Conservation (phyloP, 192 early-diverging fungal genomes). For the Piromyces finnis region DNA sequence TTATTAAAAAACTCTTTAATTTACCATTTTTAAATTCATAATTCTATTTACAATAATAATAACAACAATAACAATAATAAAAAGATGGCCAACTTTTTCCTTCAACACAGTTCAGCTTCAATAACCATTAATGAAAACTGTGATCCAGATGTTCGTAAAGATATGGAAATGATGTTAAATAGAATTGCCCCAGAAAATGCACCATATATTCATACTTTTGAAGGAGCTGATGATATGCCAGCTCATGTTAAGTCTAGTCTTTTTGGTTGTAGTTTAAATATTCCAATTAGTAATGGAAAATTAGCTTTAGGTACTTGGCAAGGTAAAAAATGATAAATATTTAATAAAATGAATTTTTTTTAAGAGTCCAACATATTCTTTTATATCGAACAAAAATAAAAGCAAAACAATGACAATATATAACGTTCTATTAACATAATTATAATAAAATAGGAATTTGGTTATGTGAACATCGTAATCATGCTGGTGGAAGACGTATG, state of each 20-base stretch:
- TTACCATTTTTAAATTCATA: too few relatives aligned
- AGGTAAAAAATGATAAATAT: too few relatives aligned
- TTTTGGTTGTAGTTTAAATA: slow-evolving; percentile 65
- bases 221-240: slow-evolving; percentile 83
- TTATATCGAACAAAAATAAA: too few relatives aligned
- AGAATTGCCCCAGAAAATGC: slow-evolving; percentile 61
- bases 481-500: slow-evolving; percentile 33
- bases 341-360: too few relatives aligned
- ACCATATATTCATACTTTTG: slow-evolving; percentile 63
- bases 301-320: slow-evolving; percentile 75
- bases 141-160: slow-evolving; percentile 52
- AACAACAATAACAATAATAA: not conserved
- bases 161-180: slow-evolving; percentile 77
- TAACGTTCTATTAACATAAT: too few relatives aligned
- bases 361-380: too few relatives aligned
- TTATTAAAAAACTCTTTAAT: too few relatives aligned
- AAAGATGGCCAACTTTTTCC: slow-evolving; percentile 7
- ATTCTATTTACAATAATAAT: not conserved
- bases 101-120: slow-evolving; percentile 83
- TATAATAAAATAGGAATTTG: slow-evolving; percentile 31
- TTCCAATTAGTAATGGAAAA: slow-evolving; percentile 63
- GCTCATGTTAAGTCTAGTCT: slow-evolving; percentile 73
- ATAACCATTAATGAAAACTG: slow-evolving; percentile 78
- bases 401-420: too few relatives aligned
- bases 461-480: slow-evolving; percentile 51